phyloP scores from a whole-genome alignment of 345 rosid species.

The Salix purpurea region DNA sequence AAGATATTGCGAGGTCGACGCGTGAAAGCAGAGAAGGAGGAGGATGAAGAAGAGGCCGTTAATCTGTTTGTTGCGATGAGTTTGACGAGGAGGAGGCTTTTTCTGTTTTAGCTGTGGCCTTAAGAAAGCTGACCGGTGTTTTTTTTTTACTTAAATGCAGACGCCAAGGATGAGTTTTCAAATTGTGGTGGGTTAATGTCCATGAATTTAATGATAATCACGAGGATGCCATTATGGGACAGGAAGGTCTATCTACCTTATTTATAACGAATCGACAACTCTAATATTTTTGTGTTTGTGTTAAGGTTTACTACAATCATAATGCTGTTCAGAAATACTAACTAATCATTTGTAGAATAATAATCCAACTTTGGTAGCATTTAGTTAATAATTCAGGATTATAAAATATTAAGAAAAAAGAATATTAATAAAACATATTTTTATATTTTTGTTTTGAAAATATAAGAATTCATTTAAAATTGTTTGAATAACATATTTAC shows the following conservation, averaged over 20 bases:
- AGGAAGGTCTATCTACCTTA: too few relatives aligned
- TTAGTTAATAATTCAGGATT: too few relatives aligned
- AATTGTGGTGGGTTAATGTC: background rate
- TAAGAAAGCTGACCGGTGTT: background rate
- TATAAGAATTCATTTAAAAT: too few relatives aligned
- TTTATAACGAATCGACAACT: too few relatives aligned
- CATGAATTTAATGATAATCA: background rate
- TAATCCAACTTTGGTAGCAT: too few relatives aligned
- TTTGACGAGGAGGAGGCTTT: background rate
- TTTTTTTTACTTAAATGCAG: too few relatives aligned
- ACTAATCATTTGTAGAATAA: too few relatives aligned
- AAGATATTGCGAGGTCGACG: background rate
- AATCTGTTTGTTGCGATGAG: background rate
- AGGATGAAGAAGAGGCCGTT: background rate
- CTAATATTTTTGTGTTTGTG: too few relatives aligned
- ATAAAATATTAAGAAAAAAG: too few relatives aligned
- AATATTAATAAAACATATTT: too few relatives aligned
- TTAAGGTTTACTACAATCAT: background rate
- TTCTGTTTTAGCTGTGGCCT: background rate
- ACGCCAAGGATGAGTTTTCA: constrained; percentile 1
- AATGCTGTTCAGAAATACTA: background rate
- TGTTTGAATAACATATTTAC: too few relatives aligned
- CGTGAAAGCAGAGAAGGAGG: background rate
- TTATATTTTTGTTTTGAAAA: too few relatives aligned
- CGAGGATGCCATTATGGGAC: constrained; percentile 9